A percentile compares a stretch with the other conserved stretches of the same genome.
These are phyloP conservation scores for Bocquillonia castaneifolia DNA, from an alignment of 441 rosid species.

Conservation along the genomic window DNA sequence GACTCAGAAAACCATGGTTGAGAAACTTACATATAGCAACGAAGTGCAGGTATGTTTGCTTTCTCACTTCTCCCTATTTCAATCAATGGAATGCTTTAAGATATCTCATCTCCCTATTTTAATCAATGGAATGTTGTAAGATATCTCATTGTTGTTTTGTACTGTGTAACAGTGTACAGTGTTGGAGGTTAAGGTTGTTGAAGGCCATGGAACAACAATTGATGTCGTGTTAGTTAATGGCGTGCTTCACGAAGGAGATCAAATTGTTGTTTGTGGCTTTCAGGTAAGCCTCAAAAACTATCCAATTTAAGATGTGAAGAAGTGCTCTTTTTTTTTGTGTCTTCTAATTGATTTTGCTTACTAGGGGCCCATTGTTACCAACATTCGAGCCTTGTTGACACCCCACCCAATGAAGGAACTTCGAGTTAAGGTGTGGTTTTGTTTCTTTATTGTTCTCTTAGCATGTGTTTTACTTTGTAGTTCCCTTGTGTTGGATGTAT, in stretches of 20 bases:
- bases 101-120: background rate
- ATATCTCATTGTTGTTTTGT: constrained; percentile 28
- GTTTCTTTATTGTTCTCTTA: background rate
- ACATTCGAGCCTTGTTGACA: constrained; percentile 78
- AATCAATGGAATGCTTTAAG: constrained; percentile 2
- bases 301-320: constrained; percentile 10
- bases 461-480: too few relatives aligned
- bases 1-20: constrained; percentile 96
- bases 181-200: constrained; percentile 88
- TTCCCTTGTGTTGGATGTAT: background rate
- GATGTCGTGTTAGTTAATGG: constrained; percentile 94
- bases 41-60: constrained; percentile 64
- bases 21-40: constrained; percentile 76
- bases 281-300: constrained; percentile 54
- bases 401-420: constrained; percentile 99
- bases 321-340: constrained; percentile 9
- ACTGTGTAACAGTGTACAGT: constrained; percentile 71
- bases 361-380: constrained; percentile 85
- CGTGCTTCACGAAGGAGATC: constrained; percentile 93
- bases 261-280: constrained; percentile 91
- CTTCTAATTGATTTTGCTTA: constrained; percentile 24
- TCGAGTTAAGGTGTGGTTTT: constrained; percentile 67
- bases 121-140: background rate
- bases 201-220: constrained; percentile 94
- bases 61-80: background rate